phyloP scores from a whole-genome alignment of 2,329 filamentous ascomycete species.

The Lomentospora prolificans region DNA sequence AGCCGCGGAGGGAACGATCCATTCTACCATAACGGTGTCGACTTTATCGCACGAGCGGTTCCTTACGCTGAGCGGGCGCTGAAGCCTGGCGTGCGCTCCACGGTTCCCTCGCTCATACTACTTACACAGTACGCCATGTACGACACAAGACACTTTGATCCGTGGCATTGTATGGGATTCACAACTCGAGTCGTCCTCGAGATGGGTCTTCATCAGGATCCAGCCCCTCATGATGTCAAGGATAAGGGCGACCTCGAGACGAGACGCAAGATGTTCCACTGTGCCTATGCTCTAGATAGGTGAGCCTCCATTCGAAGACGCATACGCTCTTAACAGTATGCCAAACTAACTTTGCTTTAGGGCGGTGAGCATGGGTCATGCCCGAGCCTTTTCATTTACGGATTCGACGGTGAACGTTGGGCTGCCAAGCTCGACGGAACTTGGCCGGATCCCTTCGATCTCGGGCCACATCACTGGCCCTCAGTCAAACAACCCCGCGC shows the following conservation, averaged over 20 bases:
- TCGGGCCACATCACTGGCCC: constrained; percentile 32
- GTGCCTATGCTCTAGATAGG: constrained; percentile 83
- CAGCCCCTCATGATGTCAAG: constrained; percentile 57
- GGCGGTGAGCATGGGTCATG: constrained; percentile 79
- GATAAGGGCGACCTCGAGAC: constrained; percentile 64
- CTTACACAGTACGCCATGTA: constrained; percentile 84
- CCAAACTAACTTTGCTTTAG: constrained; percentile 29
- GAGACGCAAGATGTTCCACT: constrained; percentile 78
- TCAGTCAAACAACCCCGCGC: constrained; percentile 55
- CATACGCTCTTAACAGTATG: background rate
- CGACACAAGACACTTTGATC: constrained; percentile 84
- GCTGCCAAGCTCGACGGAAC: constrained; percentile 49
- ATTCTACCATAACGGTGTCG: constrained; percentile 46
- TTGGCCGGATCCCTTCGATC: constrained; percentile 31
- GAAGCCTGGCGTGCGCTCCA: constrained; percentile 71
- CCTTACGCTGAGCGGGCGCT: constrained; percentile 73
- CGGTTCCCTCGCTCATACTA: constrained; percentile 79
- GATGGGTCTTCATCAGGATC: constrained; percentile 86
- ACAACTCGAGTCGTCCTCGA: constrained; percentile 82
- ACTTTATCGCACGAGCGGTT: constrained; percentile 55
- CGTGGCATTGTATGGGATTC: constrained; percentile 88
- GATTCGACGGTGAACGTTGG: constrained; percentile 78
- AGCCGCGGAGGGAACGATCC: constrained; percentile 60
- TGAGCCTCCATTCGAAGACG: constrained; percentile 25
- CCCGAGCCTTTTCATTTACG: constrained; percentile 83